Conservation (phyloP, 768 basidiomycete genomes). For the Phlebiopsis flavidoalba region DNA sequence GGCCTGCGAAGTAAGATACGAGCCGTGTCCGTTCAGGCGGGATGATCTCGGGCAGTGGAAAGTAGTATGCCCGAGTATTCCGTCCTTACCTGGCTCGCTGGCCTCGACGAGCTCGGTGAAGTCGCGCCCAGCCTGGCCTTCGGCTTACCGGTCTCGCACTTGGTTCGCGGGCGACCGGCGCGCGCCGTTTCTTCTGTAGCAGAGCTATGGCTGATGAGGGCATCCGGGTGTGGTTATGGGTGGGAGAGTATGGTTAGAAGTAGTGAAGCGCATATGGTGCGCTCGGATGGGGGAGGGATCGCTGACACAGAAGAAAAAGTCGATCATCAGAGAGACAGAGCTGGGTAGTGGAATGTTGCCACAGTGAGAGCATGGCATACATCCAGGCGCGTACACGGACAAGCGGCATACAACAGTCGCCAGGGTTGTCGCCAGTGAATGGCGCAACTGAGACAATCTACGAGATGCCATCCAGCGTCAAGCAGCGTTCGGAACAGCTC, state of each 20-base stretch:
- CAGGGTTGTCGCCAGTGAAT: slow-evolving; percentile 89
- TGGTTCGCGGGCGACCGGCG: slow-evolving; percentile 78
- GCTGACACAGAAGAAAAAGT: no score
- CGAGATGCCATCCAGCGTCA: slow-evolving; percentile 16
- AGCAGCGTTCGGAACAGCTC: not conserved
- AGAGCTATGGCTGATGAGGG: slow-evolving; percentile 87
- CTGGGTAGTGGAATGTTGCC: slow-evolving; percentile 88
- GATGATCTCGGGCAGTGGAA: slow-evolving; percentile 84
- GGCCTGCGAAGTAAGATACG: slow-evolving; percentile 59
- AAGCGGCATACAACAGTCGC: slow-evolving; percentile 71
- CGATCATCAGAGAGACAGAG: no score
- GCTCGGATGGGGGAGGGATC: slow-evolving; percentile 58
- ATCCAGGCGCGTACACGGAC: slow-evolving; percentile 72
- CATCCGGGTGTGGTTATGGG: slow-evolving; percentile 52
- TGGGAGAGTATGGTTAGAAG: slow-evolving; percentile 72
- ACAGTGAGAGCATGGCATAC: slow-evolving; percentile 79
- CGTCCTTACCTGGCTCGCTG: slow-evolving; percentile 52
- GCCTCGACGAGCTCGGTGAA: slow-evolving; percentile 65
- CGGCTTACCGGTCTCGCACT: slow-evolving; percentile 60
- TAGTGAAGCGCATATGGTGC: slow-evolving; percentile 68
- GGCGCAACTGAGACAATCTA: slow-evolving; percentile 74
- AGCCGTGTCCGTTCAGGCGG: slow-evolving; percentile 72
- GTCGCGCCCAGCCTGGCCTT: slow-evolving; percentile 30
- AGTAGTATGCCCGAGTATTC: slow-evolving; percentile 71
- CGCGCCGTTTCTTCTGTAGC: slow-evolving; percentile 88